Percentiles rank a stretch among this genome's conserved stretches.
Conservation (phyloP, 2,329 filamentous ascomycete species). For the Pseudogymnoascus pannorum region DNA sequence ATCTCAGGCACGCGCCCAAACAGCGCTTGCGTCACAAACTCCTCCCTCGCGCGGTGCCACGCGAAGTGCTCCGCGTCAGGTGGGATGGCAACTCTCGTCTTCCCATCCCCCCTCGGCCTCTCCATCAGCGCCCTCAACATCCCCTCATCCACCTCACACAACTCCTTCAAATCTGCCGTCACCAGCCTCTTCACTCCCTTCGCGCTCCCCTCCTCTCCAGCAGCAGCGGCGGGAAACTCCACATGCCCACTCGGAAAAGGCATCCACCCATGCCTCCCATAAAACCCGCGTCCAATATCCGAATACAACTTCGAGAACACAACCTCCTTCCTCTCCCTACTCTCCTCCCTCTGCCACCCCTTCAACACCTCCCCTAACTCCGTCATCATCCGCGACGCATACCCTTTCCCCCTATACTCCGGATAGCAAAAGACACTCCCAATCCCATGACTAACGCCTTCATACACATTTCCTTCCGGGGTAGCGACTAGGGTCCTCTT, state of each 20-base stretch:
- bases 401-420: slow-evolving; percentile 61
- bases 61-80: slow-evolving; percentile 61
- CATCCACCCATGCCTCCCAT: slow-evolving; percentile 70
- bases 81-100: slow-evolving; percentile 55
- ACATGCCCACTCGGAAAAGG: slow-evolving; percentile 68
- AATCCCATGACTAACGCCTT: slow-evolving; percentile 64
- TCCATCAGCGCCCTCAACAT: slow-evolving; percentile 50
- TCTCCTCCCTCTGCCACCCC: slow-evolving; percentile 42
- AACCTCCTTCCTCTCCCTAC: slow-evolving; percentile 30
- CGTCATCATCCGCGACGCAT: slow-evolving; percentile 67
- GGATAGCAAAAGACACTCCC: slow-evolving; percentile 72
- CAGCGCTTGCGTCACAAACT: slow-evolving; percentile 63
- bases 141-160: slow-evolving; percentile 58
- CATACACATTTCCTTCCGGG: slow-evolving; percentile 35
- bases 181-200: slow-evolving; percentile 40
- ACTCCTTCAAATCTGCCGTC: slow-evolving; percentile 50
- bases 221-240: slow-evolving; percentile 42
- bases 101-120: slow-evolving; percentile 31
- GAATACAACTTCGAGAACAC: slow-evolving; percentile 77
- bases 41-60: slow-evolving; percentile 77
- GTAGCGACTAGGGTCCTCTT: slow-evolving; percentile 48
- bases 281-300: slow-evolving; percentile 79
- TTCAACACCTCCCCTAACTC: slow-evolving; percentile 52
- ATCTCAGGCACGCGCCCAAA: slow-evolving; percentile 48
- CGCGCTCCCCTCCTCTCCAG: background rate